Base-by-base conservation (phyloP, 441 rosid species). In the Erodium texanum region DNA sequence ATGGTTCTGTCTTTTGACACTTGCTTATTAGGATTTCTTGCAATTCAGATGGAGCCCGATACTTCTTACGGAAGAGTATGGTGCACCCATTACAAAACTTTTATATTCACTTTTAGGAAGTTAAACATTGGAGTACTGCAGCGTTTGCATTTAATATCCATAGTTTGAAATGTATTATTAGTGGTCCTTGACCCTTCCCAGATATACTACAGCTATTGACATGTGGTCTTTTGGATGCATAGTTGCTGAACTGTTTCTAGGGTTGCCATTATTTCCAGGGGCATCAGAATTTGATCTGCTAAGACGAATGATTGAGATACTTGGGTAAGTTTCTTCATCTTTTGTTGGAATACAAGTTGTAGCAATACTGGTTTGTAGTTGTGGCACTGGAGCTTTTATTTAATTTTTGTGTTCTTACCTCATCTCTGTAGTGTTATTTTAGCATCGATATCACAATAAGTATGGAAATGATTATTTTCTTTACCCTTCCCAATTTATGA, bases 161-260 rank as follows among this genome's bases (percentile, higher is more conserved):
- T 34, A 12, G 7, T 62, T 12, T 62, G 36, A 15, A 15, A 24
- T 24, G 24, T 11, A 24, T 27, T 62, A 62, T 24, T 24, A 24
- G 34, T 62, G 75, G 67, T 73, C 78, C 87, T 86, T 95, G 80
- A 88, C 85, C 67, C 69, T 70, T 68, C 73, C 63, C 69, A 96
- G 99, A 89, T 96, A 96, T 82, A 85, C 97, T 58, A 93, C 98
- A 7, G 86, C 96, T 76, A 93, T 93, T 71, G 99, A 96, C 81
- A 96, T 96, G 99, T 96, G 98, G 99, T 96, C 99, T 78, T 88
- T 93, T 73, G 99, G 99, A 45, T 96, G 99, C 88, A 90, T 96
- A 75, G 99, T 96, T 10, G 99, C 99, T 16, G 99, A 96, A 76
- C 82, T 96, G 71, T 96, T 93, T 81, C 86, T 96, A 71, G 99